These are phyloP conservation scores for Aphanocladium album DNA, from an alignment of 2,329 filamentous ascomycete genomes.

Conservation along the genomic window DNA sequence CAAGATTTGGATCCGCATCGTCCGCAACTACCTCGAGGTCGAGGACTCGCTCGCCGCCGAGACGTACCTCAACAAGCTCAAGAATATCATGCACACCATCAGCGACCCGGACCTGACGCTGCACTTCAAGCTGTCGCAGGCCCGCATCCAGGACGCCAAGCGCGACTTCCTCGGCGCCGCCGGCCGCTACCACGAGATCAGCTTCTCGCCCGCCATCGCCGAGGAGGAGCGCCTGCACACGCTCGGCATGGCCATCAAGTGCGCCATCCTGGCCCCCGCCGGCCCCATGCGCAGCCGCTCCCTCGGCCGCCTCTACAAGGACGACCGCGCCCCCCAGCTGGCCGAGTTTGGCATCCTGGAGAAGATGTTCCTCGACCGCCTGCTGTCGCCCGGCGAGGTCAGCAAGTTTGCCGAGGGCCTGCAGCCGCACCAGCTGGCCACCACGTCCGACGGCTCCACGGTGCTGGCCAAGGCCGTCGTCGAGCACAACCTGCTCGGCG, in stretches of 20 bases:
- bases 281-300: conserved; percentile 77
- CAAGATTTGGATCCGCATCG: conserved; percentile 85
- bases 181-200: conserved; percentile 82
- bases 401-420: conserved; percentile 77
- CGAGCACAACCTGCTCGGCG: conserved; percentile 90
- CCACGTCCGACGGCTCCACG: conserved; percentile 83
- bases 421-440: conserved; percentile 82
- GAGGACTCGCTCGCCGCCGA: conserved; percentile 85
- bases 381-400: conserved; percentile 78
- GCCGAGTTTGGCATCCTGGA: conserved; percentile 85
- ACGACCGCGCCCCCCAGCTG: conserved; percentile 72
- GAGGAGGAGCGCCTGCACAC: conserved; percentile 83
- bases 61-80: conserved; percentile 87
- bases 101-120: conserved; percentile 68
- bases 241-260: conserved; percentile 81
- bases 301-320: conserved; percentile 84
- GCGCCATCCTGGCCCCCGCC: conserved; percentile 86
- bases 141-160: conserved; percentile 87
- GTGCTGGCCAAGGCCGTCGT: conserved; percentile 90
- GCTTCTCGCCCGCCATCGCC: conserved; percentile 69
- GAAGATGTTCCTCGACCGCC: conserved; percentile 92
- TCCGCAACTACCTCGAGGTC: conserved; percentile 88
- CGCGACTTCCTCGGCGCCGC: conserved; percentile 85
- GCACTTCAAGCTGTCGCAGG: conserved; percentile 86
- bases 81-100: conserved; percentile 81